A percentile compares a stretch with the other conserved stretches of the same genome.
Evolutionary conservation across 2,329 filamentous ascomycete genomes (phyloP).

Genomic region (Eutypa lata): DNA sequence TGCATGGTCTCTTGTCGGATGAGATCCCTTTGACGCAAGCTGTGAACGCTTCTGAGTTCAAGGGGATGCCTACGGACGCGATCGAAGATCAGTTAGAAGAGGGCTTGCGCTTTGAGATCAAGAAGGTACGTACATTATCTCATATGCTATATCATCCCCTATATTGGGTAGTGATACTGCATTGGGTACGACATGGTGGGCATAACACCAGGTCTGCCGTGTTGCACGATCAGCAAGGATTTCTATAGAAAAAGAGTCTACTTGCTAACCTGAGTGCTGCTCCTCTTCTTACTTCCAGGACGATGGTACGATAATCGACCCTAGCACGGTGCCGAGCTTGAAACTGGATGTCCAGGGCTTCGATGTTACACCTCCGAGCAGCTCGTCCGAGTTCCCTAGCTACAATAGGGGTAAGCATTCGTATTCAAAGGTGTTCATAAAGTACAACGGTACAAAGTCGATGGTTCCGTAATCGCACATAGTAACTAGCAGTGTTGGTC

Average conservation of each 20-base stretch:
- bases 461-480: not conserved
- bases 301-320: slow-evolving; percentile 9
- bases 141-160: not conserved
- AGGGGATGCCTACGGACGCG: not conserved
- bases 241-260: no score
- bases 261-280: not conserved
- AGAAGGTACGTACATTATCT: slow-evolving; percentile 13
- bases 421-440: slow-evolving; percentile 1
- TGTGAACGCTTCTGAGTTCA: slow-evolving; percentile 3
- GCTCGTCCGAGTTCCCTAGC: slow-evolving; percentile 13
- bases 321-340: slow-evolving; percentile 9
- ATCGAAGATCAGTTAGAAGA: slow-evolving; percentile 9
- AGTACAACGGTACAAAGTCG: not conserved
- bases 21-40: slow-evolving; percentile 27
- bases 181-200: not conserved
- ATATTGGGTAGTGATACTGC: not conserved
- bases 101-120: slow-evolving; percentile 12
- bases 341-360: slow-evolving; percentile 12
- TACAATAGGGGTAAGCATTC: slow-evolving; percentile 12
- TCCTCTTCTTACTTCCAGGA: slow-evolving; percentile 4
- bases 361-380: slow-evolving; percentile 9
- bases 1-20: slow-evolving; percentile 27
- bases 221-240: slow-evolving; percentile 2
- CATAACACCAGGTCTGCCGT: no score
- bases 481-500: no score